Evolutionary conservation across 2,329 filamentous ascomycete species (phyloP), one percentile per base, ranked within the genome.

Genomic region (Fusarium praegraminearum): DNA sequence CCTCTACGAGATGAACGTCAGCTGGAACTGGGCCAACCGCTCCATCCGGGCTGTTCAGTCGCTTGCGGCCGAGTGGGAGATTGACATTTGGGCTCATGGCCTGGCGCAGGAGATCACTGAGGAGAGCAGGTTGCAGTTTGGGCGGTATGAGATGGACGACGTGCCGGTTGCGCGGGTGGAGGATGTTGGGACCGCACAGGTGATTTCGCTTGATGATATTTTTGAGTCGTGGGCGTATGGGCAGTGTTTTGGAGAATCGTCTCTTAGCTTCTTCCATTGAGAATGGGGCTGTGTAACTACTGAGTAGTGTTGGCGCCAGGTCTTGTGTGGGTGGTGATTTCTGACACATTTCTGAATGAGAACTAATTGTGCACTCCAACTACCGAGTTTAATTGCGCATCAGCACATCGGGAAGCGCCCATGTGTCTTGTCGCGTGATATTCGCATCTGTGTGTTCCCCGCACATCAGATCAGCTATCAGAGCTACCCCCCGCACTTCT

Each of bases 291-390:
- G 7, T 18, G 10, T 18, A 13, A 20, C 13, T 20, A 13, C 13
- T 12, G 3, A n/a, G 11, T 12, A 15, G 11, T 40, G 7, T 40
- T 40, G 11, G 20, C 13, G 6, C 28, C 28, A 30, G 0, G 1
- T 30, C 2, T 12, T 0, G 11, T 30, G 5, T 4, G 3, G 28
- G 12, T 30, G 28, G 12, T 30, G 2, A 6, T 12, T 12, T 11
- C 28, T 30, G 28, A 12, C 11, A 6, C 2, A 11, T 30, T 11
- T 30, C 28, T 1, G 28, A 30, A 30, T 30, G 12, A 8, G 6
- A 20, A 20, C 28, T 20, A 13, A 12, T 4, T 40, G 11, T 20
- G 1, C 12, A 20, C 36, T 40, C 1, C 13, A 12, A 11, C 8
- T 12, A 20, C 5, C 36, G 2, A 12, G n/a, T 38, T 20, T 5